A percentile compares a stretch with the other conserved stretches of the same genome.
Conservation (phyloP, 352 stramenopile species). For the Pythium insidiosum region DNA sequence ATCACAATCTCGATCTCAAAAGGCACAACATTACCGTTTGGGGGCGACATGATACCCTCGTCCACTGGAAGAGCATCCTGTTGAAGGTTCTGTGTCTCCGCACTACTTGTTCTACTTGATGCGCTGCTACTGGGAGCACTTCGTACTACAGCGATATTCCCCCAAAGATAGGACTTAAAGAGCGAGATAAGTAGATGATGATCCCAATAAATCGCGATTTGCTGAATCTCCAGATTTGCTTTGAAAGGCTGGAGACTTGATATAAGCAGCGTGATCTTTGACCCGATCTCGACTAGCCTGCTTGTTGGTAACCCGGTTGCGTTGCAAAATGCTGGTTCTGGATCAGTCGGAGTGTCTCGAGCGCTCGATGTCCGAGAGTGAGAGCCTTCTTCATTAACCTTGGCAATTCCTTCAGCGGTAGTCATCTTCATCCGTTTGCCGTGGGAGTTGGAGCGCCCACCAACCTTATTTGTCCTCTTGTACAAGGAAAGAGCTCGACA, state of each 20-base stretch:
- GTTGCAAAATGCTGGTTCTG: slow-evolving; percentile 34
- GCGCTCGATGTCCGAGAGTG: slow-evolving; percentile 11
- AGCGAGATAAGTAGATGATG: slow-evolving; percentile 54
- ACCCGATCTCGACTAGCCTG: slow-evolving; percentile 51
- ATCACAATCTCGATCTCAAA: too few species aligned
- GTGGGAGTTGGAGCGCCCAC: slow-evolving; percentile 1
- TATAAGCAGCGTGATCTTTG: slow-evolving; percentile 43
- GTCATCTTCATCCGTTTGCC: slow-evolving; percentile 23
- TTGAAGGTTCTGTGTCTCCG: slow-evolving; percentile 4
- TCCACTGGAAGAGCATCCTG: not conserved
- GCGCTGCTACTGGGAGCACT: slow-evolving; percentile 20
- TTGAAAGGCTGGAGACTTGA: slow-evolving; percentile 46
- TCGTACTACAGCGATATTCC: slow-evolving; percentile 14
- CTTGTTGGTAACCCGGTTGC: slow-evolving; percentile 24
- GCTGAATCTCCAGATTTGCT: slow-evolving; percentile 35
- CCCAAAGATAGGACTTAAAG: slow-evolving; percentile 44
- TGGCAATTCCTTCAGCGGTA: slow-evolving; percentile 22
- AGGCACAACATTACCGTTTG: too few species aligned
- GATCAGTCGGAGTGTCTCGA: slow-evolving; percentile 15
- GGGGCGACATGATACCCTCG: too few species aligned
- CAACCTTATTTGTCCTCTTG: slow-evolving; percentile 21
- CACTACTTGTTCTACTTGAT: slow-evolving; percentile 24
- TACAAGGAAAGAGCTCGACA: slow-evolving; percentile 31
- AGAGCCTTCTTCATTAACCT: slow-evolving; percentile 22
- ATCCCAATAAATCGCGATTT: slow-evolving; percentile 62